phyloP scores from a whole-genome alignment of 805 yeast species.

The Lachancea cidri region DNA sequence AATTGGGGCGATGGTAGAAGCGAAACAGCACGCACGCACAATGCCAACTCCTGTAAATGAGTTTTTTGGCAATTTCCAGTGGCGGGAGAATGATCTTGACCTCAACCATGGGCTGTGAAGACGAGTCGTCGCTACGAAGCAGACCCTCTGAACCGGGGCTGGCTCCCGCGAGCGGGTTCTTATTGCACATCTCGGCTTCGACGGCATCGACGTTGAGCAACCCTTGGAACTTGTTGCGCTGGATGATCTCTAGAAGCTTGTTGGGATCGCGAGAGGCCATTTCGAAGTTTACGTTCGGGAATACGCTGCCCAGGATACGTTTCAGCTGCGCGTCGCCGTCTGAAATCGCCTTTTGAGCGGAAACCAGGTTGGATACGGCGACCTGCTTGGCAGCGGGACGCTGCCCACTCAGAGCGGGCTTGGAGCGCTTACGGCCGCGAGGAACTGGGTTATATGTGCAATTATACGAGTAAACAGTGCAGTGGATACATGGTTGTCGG shows the following conservation, averaged over 20 bases:
- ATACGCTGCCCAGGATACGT: conserved; percentile 1
- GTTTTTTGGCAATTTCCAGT: conserved; percentile 61
- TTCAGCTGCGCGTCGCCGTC: conserved; percentile 2
- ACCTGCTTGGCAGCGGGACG: background rate
- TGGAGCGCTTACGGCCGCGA: background rate
- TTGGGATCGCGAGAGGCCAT: background rate
- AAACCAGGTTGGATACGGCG: too few species aligned
- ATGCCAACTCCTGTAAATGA: conserved; percentile 75
- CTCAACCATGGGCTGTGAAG: conserved; percentile 23
- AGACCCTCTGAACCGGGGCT: background rate
- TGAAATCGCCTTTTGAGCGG: background rate
- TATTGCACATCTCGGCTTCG: conserved; percentile 1
- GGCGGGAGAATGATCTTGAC: conserved; percentile 49
- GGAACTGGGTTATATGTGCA: conserved; percentile 46
- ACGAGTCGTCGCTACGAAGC: background rate
- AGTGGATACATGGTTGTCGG: conserved; percentile 69
- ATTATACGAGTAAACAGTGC: conserved; percentile 70
- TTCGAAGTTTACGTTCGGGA: background rate
- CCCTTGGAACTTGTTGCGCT: conserved; percentile 4
- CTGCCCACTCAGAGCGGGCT: background rate
- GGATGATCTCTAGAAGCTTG: conserved; percentile 1
- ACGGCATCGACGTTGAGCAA: conserved; percentile 2
- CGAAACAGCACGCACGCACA: conserved; percentile 81
- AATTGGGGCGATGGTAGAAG: conserved; percentile 80
- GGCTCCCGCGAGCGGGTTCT: background rate